Base-by-base conservation (phyloP, 2,329 filamentous ascomycete genomes). In the Colletotrichum gloeosporioides region DNA sequence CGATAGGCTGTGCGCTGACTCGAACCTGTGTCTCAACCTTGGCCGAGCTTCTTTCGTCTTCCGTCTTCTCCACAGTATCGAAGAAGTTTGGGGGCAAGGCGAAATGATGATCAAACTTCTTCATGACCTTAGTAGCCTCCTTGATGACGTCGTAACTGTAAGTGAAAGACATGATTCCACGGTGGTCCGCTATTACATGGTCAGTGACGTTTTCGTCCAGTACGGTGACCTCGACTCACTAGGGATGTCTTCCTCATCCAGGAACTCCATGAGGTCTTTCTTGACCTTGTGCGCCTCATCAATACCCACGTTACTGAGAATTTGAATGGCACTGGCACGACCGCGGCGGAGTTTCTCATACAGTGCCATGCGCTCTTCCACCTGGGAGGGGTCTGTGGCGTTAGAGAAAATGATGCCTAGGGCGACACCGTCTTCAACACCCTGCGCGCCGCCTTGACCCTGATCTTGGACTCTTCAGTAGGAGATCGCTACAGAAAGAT, bases 301-400 rank as follows among this genome's bases (percentile, higher is more conserved):
- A 27, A 81, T 80, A 4, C 84, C 85, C 1, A 83, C 82, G 62
- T 86, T 85, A 57, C 82, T 84, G 64, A 87, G 80, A 57, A 87
- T 80, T 70, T 87, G 85, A n/a, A 86, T 83, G 3, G 79, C 81
- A 16, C 82, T 83, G 2, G 83, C 81, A 13, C 84, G 76, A 62
- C 80, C 80, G 22, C 80, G 75, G 3, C 82, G 80, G 8, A 82
- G 63, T 2, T 76, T 71, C 15, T 80, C 78, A 62, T 82, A 84
- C 4, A 82, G 59, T 4, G 70, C 55, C 3, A 84, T 72, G 6
- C 82, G 77, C 15, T 75, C 61, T 32, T 78, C 75, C 31, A 83
- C 77, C 2, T 82, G 79, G 13, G 70, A 64, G 6, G 77, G 27
- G 6, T 77, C 73, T 66, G 57, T 68, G 3, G 80, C 79, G n/a